Conservation (phyloP, 148 eudicot genomes). For the Vaccinium vitisidaea region DNA sequence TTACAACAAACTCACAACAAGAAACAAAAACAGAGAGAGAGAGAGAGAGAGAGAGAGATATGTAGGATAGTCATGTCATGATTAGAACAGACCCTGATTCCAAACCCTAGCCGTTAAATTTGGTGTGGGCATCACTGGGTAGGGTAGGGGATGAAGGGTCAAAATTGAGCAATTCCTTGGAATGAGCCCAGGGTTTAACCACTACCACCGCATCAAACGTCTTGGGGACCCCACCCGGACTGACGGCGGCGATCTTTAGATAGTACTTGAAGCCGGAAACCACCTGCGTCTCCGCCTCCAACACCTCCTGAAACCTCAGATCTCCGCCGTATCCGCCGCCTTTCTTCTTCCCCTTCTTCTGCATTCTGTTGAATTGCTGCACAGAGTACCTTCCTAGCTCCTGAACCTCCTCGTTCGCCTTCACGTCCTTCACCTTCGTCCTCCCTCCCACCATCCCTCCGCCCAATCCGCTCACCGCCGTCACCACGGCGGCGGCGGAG, state of each 20-base stretch:
- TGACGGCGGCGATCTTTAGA: conserved; percentile 44
- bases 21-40: not conserved
- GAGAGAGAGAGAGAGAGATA: not conserved
- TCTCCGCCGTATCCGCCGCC: conserved; percentile 9
- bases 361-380: conserved; percentile 42
- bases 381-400: conserved; percentile 61
- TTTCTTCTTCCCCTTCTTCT: conserved; percentile 7
- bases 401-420: conserved; percentile 54
- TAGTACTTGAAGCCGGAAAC: conserved; percentile 67
- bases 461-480: conserved; percentile 9
- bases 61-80: not conserved
- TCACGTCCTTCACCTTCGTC: conserved; percentile 42
- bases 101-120: not conserved
- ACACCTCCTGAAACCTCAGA: conserved; percentile 44
- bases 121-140: not conserved
- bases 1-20: not conserved
- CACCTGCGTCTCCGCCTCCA: conserved; percentile 68
- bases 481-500: not conserved
- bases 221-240: conserved; percentile 18
- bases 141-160: conserved; percentile 17
- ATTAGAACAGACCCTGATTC: not conserved
- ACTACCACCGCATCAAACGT: conserved; percentile 56
- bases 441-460: conserved; percentile 44
- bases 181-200: conserved; percentile 56
- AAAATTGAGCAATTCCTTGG: conserved; percentile 50